Conservation (phyloP, 352 stramenopile genomes). For the Phytophthora fragariae region DNA sequence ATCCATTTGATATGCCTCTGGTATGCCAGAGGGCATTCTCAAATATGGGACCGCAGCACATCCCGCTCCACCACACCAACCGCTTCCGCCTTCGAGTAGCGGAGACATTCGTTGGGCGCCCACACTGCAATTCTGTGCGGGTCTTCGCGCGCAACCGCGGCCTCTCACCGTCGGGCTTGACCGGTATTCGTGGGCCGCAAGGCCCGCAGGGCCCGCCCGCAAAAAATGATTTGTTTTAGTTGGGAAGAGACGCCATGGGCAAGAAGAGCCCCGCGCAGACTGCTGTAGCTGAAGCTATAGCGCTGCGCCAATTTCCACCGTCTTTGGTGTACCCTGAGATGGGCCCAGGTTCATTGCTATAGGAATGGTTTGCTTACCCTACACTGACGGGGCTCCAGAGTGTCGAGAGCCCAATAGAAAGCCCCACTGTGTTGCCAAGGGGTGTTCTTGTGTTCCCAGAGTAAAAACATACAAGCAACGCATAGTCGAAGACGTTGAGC, state of each 20-base stretch:
- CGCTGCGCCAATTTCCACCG: neutral
- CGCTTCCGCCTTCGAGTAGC: neutral
- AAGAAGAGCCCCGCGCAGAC: conserved; percentile 10
- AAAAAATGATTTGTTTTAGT: no score
- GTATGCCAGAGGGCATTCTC: neutral
- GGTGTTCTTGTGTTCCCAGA: neutral
- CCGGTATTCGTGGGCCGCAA: no score
- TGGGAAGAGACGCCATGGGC: neutral
- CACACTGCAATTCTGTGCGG: neutral
- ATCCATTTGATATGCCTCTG: no score
- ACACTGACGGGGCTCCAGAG: conserved; percentile 1
- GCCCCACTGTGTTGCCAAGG: neutral
- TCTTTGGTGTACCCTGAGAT: neutral
- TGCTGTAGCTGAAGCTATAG: neutral
- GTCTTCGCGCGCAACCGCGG: no score
- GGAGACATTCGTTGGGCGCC: neutral
- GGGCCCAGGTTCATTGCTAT: neutral
- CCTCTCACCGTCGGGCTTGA: no score
- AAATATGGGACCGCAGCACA: neutral
- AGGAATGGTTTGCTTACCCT: conserved; percentile 13
- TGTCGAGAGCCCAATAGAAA: conserved; percentile 1
- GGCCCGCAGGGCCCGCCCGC: no score
- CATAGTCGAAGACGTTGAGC: conserved; percentile 2
- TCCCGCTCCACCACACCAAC: neutral
- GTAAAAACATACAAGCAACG: conserved; percentile 9